These are phyloP conservation scores for Amphibolis antarctica DNA, from an alignment of 106 monocot genomes.

Conservation along the genomic window DNA sequence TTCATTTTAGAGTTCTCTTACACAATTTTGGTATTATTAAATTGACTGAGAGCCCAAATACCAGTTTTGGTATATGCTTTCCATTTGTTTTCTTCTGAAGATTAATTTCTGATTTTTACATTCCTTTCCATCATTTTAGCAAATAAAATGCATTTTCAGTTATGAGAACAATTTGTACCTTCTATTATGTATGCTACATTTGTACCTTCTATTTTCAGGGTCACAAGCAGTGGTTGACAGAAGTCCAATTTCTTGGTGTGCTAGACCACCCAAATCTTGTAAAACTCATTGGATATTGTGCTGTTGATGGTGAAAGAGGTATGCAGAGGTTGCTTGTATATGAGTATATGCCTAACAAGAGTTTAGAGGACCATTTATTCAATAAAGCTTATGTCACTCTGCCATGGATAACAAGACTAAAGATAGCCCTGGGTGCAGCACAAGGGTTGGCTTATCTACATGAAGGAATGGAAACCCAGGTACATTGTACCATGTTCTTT, in stretches of 20 bases:
- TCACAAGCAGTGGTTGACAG: conserved; percentile 76
- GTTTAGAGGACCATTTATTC: conserved; percentile 65
- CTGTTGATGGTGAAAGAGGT: conserved; percentile 51
- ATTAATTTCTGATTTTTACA: no score
- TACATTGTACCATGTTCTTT: conserved; percentile 9
- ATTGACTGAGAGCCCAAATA: no score
- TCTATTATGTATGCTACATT: no score
- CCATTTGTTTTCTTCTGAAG: no score
- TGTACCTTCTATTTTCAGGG: conserved; percentile 26
- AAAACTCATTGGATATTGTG: conserved; percentile 78
- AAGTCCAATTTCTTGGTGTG: conserved; percentile 73
- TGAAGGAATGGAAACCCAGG: conserved; percentile 69
- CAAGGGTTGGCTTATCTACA: conserved; percentile 64
- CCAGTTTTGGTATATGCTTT: no score
- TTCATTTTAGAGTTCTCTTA: no score
- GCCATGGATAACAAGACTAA: conserved; percentile 50
- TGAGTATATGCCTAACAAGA: conserved; percentile 70
- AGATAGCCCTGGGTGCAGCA: conserved; percentile 52
- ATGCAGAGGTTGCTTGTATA: conserved; percentile 56
- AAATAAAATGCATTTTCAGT: no score
- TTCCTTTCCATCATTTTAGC: no score
- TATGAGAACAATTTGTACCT: no score
- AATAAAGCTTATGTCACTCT: conserved; percentile 32
- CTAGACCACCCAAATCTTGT: conserved; percentile 81
- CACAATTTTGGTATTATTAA: no score